A percentile compares a stretch with the other conserved stretches of the same genome.
These are phyloP conservation scores for Metschnikowia hibisci DNA, from an alignment of 805 yeast species.

Conservation along the genomic window DNA sequence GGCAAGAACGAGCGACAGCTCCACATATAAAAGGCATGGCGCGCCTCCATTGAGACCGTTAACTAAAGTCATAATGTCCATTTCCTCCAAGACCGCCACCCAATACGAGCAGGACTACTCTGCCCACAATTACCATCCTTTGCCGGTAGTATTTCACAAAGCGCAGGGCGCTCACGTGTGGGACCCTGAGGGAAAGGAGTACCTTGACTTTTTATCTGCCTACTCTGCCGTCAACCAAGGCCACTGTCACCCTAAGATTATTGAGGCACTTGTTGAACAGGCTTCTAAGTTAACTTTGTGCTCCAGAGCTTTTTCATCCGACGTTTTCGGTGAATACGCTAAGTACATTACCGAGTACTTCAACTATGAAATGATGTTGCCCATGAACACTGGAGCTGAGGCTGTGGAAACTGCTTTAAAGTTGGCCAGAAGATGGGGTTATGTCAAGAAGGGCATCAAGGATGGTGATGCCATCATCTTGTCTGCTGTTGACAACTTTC, in stretches of 20 bases:
- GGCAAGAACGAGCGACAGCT: conserved; percentile 21
- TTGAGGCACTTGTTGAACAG: conserved; percentile 80
- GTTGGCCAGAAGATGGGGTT: conserved; percentile 97
- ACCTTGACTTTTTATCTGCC: conserved; percentile 88
- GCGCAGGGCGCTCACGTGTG: conserved; percentile 92
- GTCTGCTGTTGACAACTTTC: conserved; percentile 88
- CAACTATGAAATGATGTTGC: conserved; percentile 87
- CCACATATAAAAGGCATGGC: conserved; percentile 10
- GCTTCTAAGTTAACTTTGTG: conserved; percentile 80
- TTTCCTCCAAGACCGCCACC: conserved; percentile 63
- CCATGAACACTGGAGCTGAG: conserved; percentile 99
- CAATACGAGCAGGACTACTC: conserved; percentile 75
- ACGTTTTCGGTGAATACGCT: conserved; percentile 81
- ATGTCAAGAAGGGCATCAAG: conserved; percentile 78
- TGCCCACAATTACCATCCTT: conserved; percentile 95
- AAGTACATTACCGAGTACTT: conserved; percentile 85
- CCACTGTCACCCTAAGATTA: conserved; percentile 93
- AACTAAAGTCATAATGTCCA: conserved; percentile 11
- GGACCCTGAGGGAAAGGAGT: conserved; percentile 97
- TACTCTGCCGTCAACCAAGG: conserved; percentile 98
- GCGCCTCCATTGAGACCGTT: neutral
- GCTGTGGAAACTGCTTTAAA: conserved; percentile 95
- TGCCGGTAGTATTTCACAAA: conserved; percentile 87
- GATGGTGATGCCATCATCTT: conserved; percentile 80
- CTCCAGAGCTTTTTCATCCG: conserved; percentile 90